These are phyloP conservation scores for Rhazya stricta DNA, from an alignment of 257 asterid species.

Conservation along the genomic window DNA sequence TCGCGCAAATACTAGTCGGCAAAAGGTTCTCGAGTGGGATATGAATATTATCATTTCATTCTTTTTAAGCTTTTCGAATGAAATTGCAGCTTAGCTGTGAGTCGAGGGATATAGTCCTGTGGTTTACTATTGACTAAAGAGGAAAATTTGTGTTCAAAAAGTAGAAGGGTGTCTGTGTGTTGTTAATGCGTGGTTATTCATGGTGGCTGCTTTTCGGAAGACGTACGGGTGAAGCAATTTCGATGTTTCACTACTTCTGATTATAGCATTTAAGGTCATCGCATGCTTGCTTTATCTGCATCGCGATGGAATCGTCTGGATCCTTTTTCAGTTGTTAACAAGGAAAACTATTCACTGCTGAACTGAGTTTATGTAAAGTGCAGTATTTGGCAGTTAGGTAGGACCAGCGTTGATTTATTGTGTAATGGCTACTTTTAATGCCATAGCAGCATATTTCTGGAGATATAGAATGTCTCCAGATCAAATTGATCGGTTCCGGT, in stretches of 20 bases:
- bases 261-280: slow-evolving; percentile 23
- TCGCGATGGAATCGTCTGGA: slow-evolving; percentile 54
- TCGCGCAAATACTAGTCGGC: background rate
- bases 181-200: slow-evolving; percentile 41
- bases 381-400: slow-evolving; percentile 19
- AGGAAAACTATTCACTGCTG: slow-evolving; percentile 24
- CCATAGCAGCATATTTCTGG: slow-evolving; percentile 20
- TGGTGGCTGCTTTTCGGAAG: slow-evolving; percentile 43
- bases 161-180: slow-evolving; percentile 1
- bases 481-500: slow-evolving; percentile 21
- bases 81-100: background rate
- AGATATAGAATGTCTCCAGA: slow-evolving; percentile 24
- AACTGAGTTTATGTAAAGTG: slow-evolving; percentile 22
- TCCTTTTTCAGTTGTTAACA: slow-evolving; percentile 29
- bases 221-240: slow-evolving; percentile 50
- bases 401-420: slow-evolving; percentile 23
- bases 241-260: slow-evolving; percentile 16
- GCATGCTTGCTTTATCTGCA: slow-evolving; percentile 21
- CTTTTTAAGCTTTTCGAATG: background rate
- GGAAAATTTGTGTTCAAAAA: slow-evolving; percentile 8
- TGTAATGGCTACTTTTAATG: slow-evolving; percentile 25
- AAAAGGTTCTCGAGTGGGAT: slow-evolving; percentile 1
- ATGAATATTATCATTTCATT: background rate
- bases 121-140: background rate
- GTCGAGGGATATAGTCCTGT: background rate